phyloP scores from a whole-genome alignment of 1,284 basidiomycete genomes.

The Naganishia albida region DNA sequence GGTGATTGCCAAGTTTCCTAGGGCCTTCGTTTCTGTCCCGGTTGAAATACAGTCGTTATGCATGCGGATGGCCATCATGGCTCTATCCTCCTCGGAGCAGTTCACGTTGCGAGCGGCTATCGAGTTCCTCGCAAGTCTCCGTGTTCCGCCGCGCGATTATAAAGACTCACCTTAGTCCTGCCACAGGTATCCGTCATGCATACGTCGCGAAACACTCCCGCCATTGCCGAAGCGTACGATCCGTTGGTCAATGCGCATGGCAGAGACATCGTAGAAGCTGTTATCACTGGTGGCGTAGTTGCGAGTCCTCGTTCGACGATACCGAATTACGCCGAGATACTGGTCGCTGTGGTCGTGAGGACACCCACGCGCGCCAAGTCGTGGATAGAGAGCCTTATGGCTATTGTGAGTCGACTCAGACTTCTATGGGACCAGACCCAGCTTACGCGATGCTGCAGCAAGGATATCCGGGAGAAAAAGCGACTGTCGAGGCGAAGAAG shows the following conservation, averaged over 20 bases:
- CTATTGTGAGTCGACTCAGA: slow-evolving; percentile 60
- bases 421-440: not conserved
- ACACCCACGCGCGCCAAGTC: slow-evolving; percentile 60
- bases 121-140: slow-evolving; percentile 70
- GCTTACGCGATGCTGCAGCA: slow-evolving; percentile 7
- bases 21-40: slow-evolving; percentile 68
- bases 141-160: not conserved
- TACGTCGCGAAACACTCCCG: slow-evolving; percentile 50
- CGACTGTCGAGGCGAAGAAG: slow-evolving; percentile 66
- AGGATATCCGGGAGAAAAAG: slow-evolving; percentile 49
- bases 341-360: slow-evolving; percentile 66
- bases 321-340: slow-evolving; percentile 76
- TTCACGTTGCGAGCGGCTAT: slow-evolving; percentile 81
- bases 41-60: slow-evolving; percentile 67
- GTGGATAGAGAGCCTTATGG: slow-evolving; percentile 73
- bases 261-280: slow-evolving; percentile 66
- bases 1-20: slow-evolving; percentile 59
- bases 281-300: slow-evolving; percentile 75
- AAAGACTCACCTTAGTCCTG: not conserved
- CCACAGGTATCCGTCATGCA: slow-evolving; percentile 50
- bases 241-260: slow-evolving; percentile 65
- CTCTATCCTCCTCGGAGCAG: slow-evolving; percentile 75
- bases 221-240: slow-evolving; percentile 46
- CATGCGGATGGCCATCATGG: slow-evolving; percentile 69
- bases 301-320: slow-evolving; percentile 78